These are phyloP conservation scores for Penicillium sp. DNA, from an alignment of 2,329 filamentous ascomycete genomes.

Conservation along the genomic window DNA sequence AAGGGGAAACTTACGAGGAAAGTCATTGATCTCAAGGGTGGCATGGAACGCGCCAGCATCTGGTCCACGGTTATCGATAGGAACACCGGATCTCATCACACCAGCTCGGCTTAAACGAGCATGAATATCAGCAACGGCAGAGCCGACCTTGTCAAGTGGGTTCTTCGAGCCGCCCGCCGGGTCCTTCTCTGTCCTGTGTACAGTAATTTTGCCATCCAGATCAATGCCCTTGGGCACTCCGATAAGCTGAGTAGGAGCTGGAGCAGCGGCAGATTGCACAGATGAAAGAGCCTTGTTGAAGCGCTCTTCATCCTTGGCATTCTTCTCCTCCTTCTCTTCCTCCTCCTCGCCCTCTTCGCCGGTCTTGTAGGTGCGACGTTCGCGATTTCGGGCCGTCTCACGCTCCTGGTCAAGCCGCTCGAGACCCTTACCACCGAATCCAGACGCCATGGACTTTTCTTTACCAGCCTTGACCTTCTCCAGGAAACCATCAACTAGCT, in stretches of 20 bases:
- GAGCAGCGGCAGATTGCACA: slow-evolving; percentile 64
- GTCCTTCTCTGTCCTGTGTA: slow-evolving; percentile 67
- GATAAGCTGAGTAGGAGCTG: slow-evolving; percentile 25
- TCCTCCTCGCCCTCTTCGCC: slow-evolving; percentile 80
- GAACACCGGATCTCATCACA: slow-evolving; percentile 85
- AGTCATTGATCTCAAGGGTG: slow-evolving; percentile 98
- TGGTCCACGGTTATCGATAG: slow-evolving; percentile 97
- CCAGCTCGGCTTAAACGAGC: slow-evolving; percentile 85
- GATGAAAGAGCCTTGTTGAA: slow-evolving; percentile 62
- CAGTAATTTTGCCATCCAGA: slow-evolving; percentile 69
- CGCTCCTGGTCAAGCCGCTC: slow-evolving; percentile 90
- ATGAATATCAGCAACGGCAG: slow-evolving; percentile 90
- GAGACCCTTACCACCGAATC: slow-evolving; percentile 92
- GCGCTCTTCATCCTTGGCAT: slow-evolving; percentile 62
- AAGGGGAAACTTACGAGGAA: slow-evolving; percentile 64
- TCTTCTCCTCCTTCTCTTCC: slow-evolving; percentile 67
- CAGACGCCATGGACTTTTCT: slow-evolving; percentile 77
- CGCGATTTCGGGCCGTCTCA: slow-evolving; percentile 79
- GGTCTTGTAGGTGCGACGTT: slow-evolving; percentile 86
- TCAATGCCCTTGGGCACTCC: slow-evolving; percentile 59
- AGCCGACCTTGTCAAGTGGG: slow-evolving; percentile 80
- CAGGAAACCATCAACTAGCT: slow-evolving; percentile 67
- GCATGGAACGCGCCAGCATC: slow-evolving; percentile 97
- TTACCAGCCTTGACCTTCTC: slow-evolving; percentile 93
- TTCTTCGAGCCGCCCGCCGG: slow-evolving; percentile 55